Base-by-base conservation (phyloP, 1,284 basidiomycete species). In the Boletus mariae region DNA sequence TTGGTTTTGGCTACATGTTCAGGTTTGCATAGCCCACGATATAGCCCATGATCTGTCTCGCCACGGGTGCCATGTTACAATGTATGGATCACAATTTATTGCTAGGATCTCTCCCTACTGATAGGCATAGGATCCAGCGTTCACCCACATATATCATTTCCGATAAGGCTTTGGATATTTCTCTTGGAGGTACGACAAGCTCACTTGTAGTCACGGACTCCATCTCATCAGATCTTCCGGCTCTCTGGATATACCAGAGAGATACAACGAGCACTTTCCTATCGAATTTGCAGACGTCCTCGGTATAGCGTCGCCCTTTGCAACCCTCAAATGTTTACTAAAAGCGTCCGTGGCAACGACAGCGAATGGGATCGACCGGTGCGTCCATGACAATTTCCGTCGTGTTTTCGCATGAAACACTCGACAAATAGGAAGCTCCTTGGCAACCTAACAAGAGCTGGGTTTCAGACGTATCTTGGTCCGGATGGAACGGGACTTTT, bases 401-500 rank as follows among this genome's bases (percentile, higher is more conserved):
- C 11, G 11, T 28, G 17, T 20, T 28, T 28, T 44, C 5, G 5
- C 17, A 8, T 41, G 45, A 28, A 47, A 25, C 52, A 17, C 15
- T 29, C 37, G 47, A 25, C 4, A 17, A 20, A 45, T 26, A 68
- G 67, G 49, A 71, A 72, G 8, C 61, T 78, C 15, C 62, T 79
- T 4, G 67, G 71, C 3, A 70, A 68, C 2, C 64, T 81, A 5
- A 63, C 66, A 25, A 67, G 59, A 46, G 73, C 62, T 9, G 77
- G 77, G 0, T 80, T 80, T 67, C 70, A 67, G 50, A 64, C 69
- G 3, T 74, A 73, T 57, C 61, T 69, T 15, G 77, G 77, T 12
- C 71, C 68, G 4, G 72, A 79, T 47, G 71, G 61, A 8, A 59
- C 65, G 4, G 77, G 78, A 1, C 60, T 74, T 51, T 43, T 73